Evolutionary conservation across 768 basidiomycete species (phyloP).

Genomic region (Hygrophorus pudorinus): DNA sequence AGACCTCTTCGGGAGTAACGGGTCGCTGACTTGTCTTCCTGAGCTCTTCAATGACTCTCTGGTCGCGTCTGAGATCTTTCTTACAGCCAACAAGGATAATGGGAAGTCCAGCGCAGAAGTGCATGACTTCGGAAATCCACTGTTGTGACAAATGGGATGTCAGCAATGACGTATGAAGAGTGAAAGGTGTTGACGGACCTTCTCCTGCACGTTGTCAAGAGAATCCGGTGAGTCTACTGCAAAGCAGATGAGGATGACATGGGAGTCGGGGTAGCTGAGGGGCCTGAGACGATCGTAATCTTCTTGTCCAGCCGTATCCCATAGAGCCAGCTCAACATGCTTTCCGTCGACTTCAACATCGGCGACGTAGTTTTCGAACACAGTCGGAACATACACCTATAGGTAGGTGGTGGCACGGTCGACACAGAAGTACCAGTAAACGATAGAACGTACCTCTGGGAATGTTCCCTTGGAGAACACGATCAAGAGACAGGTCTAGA

Average conservation of each 20-base stretch:
- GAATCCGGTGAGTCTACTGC: constrained; percentile 97
- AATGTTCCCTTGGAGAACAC: constrained; percentile 96
- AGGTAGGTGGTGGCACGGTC: background rate
- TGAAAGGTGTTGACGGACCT: constrained; percentile 46
- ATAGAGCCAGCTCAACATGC: constrained; percentile 95
- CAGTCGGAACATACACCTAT: constrained; percentile 98
- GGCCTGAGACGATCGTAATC: constrained; percentile 98
- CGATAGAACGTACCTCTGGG: constrained; percentile 57
- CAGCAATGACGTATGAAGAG: background rate
- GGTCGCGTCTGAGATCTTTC: constrained; percentile 94
- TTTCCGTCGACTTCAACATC: constrained; percentile 98
- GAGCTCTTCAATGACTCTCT: constrained; percentile 88
- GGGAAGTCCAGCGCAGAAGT: constrained; percentile 90
- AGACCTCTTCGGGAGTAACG: constrained; percentile 86
- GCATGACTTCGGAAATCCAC: constrained; percentile 99
- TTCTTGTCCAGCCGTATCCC: constrained; percentile 99
- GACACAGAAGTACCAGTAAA: background rate
- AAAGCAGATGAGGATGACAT: constrained; percentile 99
- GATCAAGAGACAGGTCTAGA: constrained; percentile 84
- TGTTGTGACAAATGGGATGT: constrained; percentile 21
- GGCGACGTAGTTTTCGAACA: constrained; percentile 99
- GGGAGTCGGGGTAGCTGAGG: constrained; percentile 97
- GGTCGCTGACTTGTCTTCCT: constrained; percentile 91
- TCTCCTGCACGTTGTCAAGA: constrained; percentile 99
- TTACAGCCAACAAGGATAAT: constrained; percentile 98